phyloP scores from a whole-genome alignment of 441 rosid genomes.

The Aquilaria agallochum region DNA sequence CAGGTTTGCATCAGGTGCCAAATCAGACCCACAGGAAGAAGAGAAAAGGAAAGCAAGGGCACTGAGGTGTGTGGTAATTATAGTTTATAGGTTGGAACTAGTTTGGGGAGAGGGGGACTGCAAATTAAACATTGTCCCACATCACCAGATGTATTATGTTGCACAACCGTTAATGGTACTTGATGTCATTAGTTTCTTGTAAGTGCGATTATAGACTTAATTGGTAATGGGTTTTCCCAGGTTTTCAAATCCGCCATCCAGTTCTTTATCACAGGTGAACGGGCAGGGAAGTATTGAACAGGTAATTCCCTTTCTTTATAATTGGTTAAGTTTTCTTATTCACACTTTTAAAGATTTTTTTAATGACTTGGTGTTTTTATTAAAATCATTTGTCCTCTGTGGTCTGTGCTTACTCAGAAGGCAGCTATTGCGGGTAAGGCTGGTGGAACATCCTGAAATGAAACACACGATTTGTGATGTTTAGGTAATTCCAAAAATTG shows the following conservation, averaged over 20 bases:
- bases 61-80: slow-evolving; percentile 37
- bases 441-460: slow-evolving; percentile 48
- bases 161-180: not conserved
- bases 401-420: slow-evolving; percentile 29
- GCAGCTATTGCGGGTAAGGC: slow-evolving; percentile 66
- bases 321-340: not conserved
- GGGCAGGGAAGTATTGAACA: slow-evolving; percentile 47
- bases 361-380: no score
- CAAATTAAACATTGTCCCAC: not conserved
- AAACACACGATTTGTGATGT: not conserved
- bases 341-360: no score
- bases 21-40: slow-evolving; percentile 55
- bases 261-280: slow-evolving; percentile 41
- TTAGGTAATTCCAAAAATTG: slow-evolving; percentile 22
- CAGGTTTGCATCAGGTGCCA: slow-evolving; percentile 50
- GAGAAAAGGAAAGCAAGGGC: slow-evolving; percentile 86
- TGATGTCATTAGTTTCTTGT: slow-evolving; percentile 6
- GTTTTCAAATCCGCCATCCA: slow-evolving; percentile 54
- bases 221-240: slow-evolving; percentile 25
- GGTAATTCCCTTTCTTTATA: slow-evolving; percentile 22
- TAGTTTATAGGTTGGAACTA: slow-evolving; percentile 36
- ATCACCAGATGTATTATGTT: not conserved
- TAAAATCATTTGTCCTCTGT: no score
- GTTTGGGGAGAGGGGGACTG: slow-evolving; percentile 40
- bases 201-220: no score